Evolutionary conservation across 495 filamentous ascomycete species (phyloP).

Genomic region (Xylaria castorea): DNA sequence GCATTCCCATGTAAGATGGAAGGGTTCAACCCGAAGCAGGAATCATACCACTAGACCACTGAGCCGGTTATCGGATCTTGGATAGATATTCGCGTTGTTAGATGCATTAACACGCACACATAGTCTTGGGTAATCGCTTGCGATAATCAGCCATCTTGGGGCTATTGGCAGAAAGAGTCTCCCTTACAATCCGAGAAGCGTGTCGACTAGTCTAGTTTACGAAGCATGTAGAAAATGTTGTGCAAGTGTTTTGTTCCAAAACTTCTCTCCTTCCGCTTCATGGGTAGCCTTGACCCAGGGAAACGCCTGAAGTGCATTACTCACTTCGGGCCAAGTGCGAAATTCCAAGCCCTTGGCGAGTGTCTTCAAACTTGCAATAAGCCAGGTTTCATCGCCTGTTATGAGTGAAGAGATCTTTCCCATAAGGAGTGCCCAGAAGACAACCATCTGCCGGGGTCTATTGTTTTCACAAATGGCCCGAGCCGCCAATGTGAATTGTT

Average conservation of each 20-base stretch:
- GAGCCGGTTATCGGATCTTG: conserved; percentile 17
- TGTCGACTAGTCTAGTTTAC: neutral
- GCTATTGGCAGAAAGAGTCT: neutral
- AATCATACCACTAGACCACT: conserved; percentile 32
- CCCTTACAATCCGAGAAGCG: neutral
- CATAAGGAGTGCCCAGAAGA: conserved; percentile 22
- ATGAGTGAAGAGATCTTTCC: conserved; percentile 3
- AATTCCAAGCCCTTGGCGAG: conserved; percentile 4
- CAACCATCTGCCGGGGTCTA: neutral
- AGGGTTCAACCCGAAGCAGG: conserved; percentile 29
- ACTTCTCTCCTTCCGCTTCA: neutral
- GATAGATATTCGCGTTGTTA: neutral
- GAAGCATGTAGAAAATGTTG: neutral
- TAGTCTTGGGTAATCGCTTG: neutral
- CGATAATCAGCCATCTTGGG: neutral
- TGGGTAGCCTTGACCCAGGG: conserved; percentile 17
- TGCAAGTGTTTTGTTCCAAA: neutral
- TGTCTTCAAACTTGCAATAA: conserved; percentile 21
- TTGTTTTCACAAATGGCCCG: neutral
- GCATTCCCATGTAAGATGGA: conserved; percentile 30
- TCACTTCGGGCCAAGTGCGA: conserved; percentile 12
- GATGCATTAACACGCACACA: neutral
- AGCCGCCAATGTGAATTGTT: neutral
- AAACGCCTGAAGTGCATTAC: neutral
- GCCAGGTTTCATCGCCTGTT: conserved; percentile 2